These are phyloP conservation scores for Orbilia blumenaviensis DNA, from an alignment of 2,329 filamentous ascomycete species.

Conservation along the genomic window DNA sequence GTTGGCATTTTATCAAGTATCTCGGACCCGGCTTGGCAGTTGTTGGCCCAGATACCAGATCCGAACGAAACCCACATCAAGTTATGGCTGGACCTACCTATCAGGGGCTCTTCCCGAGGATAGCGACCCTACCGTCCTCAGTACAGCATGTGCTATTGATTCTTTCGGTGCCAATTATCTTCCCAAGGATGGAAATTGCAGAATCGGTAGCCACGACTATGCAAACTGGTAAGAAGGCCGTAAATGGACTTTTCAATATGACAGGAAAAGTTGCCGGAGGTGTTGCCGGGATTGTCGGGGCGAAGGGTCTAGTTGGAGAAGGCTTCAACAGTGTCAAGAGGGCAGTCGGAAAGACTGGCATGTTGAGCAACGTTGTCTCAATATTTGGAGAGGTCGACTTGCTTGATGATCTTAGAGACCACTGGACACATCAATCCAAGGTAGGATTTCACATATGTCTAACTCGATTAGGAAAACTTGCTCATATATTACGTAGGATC, in stretches of 20 bases:
- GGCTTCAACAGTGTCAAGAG: conserved; percentile 96
- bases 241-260: conserved; percentile 95
- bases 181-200: conserved; percentile 88
- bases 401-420: conserved; percentile 90
- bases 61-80: conserved; percentile 86
- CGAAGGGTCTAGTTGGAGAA: conserved; percentile 88
- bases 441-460: conserved; percentile 61
- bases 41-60: conserved; percentile 88
- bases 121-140: conserved; percentile 86
- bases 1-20: conserved; percentile 98
- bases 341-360: conserved; percentile 89
- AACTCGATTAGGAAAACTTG: background rate
- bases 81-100: conserved; percentile 97
- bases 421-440: conserved; percentile 98
- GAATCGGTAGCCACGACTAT: conserved; percentile 91
- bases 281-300: conserved; percentile 92
- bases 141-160: conserved; percentile 98
- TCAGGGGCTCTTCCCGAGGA: conserved; percentile 94
- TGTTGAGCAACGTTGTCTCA: conserved; percentile 95
- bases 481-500: conserved; percentile 68
- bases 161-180: conserved; percentile 87
- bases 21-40: conserved; percentile 90
- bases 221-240: conserved; percentile 92
- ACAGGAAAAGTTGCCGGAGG: conserved; percentile 94
- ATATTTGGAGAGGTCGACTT: conserved; percentile 97